These are phyloP conservation scores for Kwoniella mangroviensis DNA, from an alignment of 768 basidiomycete genomes.

Conservation along the genomic window DNA sequence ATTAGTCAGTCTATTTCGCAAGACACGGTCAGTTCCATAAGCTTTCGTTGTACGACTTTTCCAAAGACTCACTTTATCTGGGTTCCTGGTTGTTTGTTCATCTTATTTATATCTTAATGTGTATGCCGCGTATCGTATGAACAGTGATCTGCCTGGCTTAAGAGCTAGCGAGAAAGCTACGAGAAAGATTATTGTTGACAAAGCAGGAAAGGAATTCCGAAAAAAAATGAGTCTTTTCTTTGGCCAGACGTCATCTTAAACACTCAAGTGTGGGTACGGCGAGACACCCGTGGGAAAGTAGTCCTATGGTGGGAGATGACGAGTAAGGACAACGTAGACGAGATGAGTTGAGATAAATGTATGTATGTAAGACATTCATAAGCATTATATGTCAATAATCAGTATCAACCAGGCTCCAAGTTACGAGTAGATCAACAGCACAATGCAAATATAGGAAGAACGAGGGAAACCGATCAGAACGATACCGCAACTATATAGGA, in stretches of 20 bases:
- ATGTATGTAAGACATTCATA: too few species aligned
- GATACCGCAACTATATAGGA: not conserved
- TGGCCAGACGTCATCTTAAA: not conserved
- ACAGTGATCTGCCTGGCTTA: not conserved
- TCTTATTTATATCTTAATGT: constrained; percentile 22
- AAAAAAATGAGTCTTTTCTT: not conserved
- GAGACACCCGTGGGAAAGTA: constrained; percentile 13
- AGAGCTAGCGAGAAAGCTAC: not conserved
- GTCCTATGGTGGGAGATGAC: not conserved
- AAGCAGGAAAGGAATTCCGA: not conserved
- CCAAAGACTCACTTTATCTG: constrained; percentile 53
- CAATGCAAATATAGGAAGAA: constrained; percentile 6
- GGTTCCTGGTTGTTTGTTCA: constrained; percentile 53
- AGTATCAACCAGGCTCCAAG: not conserved
- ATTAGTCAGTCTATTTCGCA: constrained; percentile 77
- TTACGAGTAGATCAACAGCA: not conserved
- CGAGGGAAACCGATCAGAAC: not conserved
- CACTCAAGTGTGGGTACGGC: not conserved
- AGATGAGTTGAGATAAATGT: not conserved
- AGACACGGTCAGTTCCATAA: not conserved
- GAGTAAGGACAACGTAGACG: constrained; percentile 9
- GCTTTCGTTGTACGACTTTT: not conserved
- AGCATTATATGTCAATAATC: too few species aligned
- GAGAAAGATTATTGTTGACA: not conserved
- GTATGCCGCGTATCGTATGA: too few species aligned